Evolutionary conservation across 2,329 filamentous ascomycete species (phyloP).

Genomic region (Macrophomina phaseolina): DNA sequence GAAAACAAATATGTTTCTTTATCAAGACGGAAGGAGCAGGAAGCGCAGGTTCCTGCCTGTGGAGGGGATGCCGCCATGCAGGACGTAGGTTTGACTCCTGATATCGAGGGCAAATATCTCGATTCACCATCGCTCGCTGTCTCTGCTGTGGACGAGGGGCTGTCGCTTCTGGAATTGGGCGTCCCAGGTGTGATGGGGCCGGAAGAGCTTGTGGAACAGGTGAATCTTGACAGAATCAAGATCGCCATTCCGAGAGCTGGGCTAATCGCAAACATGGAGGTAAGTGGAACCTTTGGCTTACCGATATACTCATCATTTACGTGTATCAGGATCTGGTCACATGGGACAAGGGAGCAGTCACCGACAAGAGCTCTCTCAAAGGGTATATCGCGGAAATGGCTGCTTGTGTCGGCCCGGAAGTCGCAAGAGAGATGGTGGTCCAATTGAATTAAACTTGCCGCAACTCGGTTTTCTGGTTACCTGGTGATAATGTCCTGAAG

Average conservation of each 20-base stretch:
- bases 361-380: constrained; percentile 61
- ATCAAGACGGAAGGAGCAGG: constrained; percentile 38
- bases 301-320: constrained; percentile 34
- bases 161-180: constrained; percentile 63
- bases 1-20: constrained; percentile 60
- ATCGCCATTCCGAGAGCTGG: constrained; percentile 53
- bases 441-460: constrained; percentile 3
- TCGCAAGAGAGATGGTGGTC: constrained; percentile 63
- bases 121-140: constrained; percentile 40
- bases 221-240: constrained; percentile 66
- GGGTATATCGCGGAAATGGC: constrained; percentile 70
- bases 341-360: constrained; percentile 63
- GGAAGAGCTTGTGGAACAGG: constrained; percentile 55
- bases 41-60: constrained; percentile 29
- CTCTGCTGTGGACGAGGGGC: constrained; percentile 41
- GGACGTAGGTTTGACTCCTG: neutral
- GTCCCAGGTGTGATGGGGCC: constrained; percentile 71
- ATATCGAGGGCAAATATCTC: constrained; percentile 33
- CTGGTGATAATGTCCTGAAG: too few species aligned
- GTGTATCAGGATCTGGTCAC: constrained; percentile 59
- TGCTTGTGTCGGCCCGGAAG: constrained; percentile 67
- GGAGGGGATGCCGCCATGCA: constrained; percentile 31
- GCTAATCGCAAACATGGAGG: constrained; percentile 40
- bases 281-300: constrained; percentile 32
- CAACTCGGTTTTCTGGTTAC: neutral